Base-by-base conservation (phyloP, 345 rosid species). In the Camelina sativa region DNA sequence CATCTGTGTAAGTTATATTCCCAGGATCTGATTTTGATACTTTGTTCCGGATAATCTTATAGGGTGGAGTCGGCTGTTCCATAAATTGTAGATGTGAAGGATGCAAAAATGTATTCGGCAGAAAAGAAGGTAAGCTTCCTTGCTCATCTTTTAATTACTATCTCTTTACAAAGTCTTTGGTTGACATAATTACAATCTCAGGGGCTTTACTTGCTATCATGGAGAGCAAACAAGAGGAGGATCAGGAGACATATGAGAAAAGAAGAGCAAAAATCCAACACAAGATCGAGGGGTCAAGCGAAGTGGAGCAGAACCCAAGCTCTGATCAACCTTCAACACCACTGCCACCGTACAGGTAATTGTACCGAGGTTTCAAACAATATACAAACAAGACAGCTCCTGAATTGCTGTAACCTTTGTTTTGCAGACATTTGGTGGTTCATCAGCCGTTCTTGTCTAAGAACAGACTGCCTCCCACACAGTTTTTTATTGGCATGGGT, bases 51-150 rank as follows among this genome's bases (percentile, higher is more conserved):
- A 65, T 73, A 23, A 58, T 79, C 64, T 72, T 73, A 32, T 62
- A 92, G 97, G 91, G 99, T 44, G 96, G 96, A 40, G 99, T 95
- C 35, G 98, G 99, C 32, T 95, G 99, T 82, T 94, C 98, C 80
- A 80, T 88, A 69, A 88, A 85, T 74, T 94, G 98, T 76, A 84
- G 98, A 79, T 95, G 99, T 51, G 98, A 95, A 87, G 97, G 97
- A 28, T 95, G 99, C 73, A 90, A 90, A 77, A 95, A 95, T 76
- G 81, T 88, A 15, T 95, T 88, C 30, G 99, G 99, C 37, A 79
- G 84, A 72, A 95, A 92, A 83, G 92, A 95, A 59, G 97, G 97
- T 95, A 64, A 87, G 79, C 62, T 66, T 72, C 51, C 37, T 20
- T 15, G 40, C 56, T 46, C 65, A 46, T 10, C 28, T 70, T 70